Percentiles rank a stretch among this genome's conserved stretches.
Conservation (phyloP, 805 yeast species). For the Saccharomyces paradoxus region DNA sequence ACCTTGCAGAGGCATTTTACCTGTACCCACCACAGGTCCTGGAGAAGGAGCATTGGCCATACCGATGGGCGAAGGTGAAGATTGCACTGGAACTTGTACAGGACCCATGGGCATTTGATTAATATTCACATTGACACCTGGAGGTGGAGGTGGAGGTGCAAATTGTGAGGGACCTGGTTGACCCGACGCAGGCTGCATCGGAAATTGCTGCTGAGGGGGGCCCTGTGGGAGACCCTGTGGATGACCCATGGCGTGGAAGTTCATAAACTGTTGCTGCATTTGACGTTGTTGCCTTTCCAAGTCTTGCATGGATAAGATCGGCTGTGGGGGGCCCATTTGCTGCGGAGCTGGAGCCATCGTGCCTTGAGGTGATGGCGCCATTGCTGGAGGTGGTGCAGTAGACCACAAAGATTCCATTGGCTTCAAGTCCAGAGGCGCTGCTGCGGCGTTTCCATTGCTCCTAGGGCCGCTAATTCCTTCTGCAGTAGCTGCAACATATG, state of each 20-base stretch:
- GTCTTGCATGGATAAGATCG: slow-evolving; percentile 68
- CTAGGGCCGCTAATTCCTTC: slow-evolving; percentile 6
- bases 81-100: slow-evolving; percentile 4
- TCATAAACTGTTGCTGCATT: slow-evolving; percentile 22
- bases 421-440: slow-evolving; percentile 34
- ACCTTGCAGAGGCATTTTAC: slow-evolving; percentile 3
- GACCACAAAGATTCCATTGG: slow-evolving; percentile 73
- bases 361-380: not conserved
- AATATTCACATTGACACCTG: not conserved
- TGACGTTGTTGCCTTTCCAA: slow-evolving; percentile 55
- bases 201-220: slow-evolving; percentile 26
- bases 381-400: slow-evolving; percentile 6
- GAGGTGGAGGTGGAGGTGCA: slow-evolving; percentile 5
- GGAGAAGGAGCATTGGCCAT: not conserved
- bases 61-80: slow-evolving; percentile 1
- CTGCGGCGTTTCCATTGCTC: slow-evolving; percentile 6
- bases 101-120: slow-evolving; percentile 1
- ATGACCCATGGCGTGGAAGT: slow-evolving; percentile 16
- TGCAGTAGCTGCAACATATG: slow-evolving; percentile 28
- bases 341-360: slow-evolving; percentile 8
- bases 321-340: slow-evolving; percentile 8
- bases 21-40: slow-evolving; percentile 2
- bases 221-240: slow-evolving; percentile 25
- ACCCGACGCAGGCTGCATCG: slow-evolving; percentile 2
- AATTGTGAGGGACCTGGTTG: slow-evolving; percentile 2